phyloP scores from a whole-genome alignment of 2,329 filamentous ascomycete genomes.

The Aureobasidium melanogenum region DNA sequence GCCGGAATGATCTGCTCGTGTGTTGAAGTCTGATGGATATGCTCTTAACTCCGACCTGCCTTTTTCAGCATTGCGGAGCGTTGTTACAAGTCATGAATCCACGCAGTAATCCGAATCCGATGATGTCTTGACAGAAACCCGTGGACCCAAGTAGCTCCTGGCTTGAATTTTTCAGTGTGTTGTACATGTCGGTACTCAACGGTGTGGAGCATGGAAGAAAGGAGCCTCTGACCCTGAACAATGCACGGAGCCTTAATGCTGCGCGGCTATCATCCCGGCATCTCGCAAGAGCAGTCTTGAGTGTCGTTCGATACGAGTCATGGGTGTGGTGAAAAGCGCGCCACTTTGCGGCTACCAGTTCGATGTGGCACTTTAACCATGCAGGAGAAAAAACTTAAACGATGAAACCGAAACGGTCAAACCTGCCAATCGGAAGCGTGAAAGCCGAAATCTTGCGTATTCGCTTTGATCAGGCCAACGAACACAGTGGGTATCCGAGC shows the following conservation, averaged over 20 bases:
- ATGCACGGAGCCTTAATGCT: background rate
- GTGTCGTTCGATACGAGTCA: background rate
- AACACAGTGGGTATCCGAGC: background rate
- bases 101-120: too few relatives aligned
- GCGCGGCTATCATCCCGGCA: background rate
- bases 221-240: background rate
- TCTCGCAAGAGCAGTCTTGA: background rate
- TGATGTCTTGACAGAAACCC: background rate
- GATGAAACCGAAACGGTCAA: background rate
- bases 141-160: background rate
- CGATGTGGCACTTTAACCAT: background rate
- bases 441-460: too few relatives aligned
- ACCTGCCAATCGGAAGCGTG: background rate
- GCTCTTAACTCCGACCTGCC: background rate
- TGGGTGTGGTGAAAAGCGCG: background rate
- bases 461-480: too few relatives aligned
- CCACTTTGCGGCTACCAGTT: background rate
- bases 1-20: background rate
- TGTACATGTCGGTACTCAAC: too few relatives aligned
- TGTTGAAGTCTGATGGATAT: background rate
- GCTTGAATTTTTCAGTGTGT: background rate
- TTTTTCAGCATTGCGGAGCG: background rate
- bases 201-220: background rate
- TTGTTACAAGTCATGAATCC: background rate
- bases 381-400: background rate